Evolutionary conservation across 345 rosid genomes (phyloP).

Genomic region (Gossypium mustelinum): DNA sequence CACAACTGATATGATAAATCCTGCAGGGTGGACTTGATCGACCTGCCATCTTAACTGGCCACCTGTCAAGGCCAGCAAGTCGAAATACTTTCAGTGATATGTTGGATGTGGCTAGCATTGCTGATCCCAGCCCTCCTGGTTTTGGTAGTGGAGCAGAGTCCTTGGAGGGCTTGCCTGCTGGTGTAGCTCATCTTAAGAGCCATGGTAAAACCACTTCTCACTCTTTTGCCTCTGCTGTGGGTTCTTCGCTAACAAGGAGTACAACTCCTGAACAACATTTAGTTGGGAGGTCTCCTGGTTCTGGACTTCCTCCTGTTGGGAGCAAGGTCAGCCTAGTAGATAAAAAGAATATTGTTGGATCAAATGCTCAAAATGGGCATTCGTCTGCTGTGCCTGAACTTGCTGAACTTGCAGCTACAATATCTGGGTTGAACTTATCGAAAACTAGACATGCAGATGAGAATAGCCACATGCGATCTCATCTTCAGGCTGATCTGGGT

Average conservation of each 20-base stretch:
- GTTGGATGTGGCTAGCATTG: conserved; percentile 34
- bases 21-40: conserved; percentile 75
- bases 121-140: conserved; percentile 36
- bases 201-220: conserved; percentile 29
- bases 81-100: conserved; percentile 60
- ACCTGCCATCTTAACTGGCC: conserved; percentile 48
- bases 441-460: conserved; percentile 43
- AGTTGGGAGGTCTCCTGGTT: conserved; percentile 48
- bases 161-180: conserved; percentile 2
- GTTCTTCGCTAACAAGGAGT: conserved; percentile 62
- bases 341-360: conserved; percentile 43
- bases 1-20: conserved; percentile 17
- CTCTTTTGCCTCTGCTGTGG: conserved; percentile 46
- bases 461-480: conserved; percentile 33
- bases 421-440: conserved; percentile 54
- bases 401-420: conserved; percentile 54
- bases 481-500: conserved; percentile 38
- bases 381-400: conserved; percentile 39
- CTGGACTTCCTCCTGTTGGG: conserved; percentile 63
- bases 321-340: conserved; percentile 50
- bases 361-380: conserved; percentile 40
- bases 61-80: conserved; percentile 61
- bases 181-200: conserved; percentile 20
- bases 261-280: conserved; percentile 64
- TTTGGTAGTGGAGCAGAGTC: conserved; percentile 4